phyloP scores from a whole-genome alignment of 805 yeast species.

The Scheffersomyces lignosus region DNA sequence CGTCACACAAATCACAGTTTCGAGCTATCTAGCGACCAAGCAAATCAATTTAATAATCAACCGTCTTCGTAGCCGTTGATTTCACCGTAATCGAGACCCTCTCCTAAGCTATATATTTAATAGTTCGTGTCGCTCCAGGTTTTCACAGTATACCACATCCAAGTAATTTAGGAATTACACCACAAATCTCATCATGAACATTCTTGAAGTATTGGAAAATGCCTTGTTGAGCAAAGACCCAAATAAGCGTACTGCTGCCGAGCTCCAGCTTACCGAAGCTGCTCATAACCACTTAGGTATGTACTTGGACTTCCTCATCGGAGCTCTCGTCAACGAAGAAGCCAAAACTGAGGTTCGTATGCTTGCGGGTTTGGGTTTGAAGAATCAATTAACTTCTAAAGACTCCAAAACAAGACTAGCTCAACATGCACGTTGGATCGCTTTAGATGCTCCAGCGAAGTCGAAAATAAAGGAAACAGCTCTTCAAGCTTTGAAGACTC shows the following conservation, averaged over 20 bases:
- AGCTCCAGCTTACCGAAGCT: slow-evolving; percentile 66
- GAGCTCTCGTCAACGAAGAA: slow-evolving; percentile 64
- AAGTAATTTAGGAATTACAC: too few species aligned
- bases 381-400: slow-evolving; percentile 86
- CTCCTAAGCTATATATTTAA: too few species aligned
- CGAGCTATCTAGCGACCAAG: too few species aligned
- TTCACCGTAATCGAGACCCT: too few species aligned
- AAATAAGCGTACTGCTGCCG: slow-evolving; percentile 71
- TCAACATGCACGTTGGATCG: slow-evolving; percentile 74
- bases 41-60: too few species aligned
- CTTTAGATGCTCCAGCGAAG: slow-evolving; percentile 55
- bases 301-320: slow-evolving; percentile 68
- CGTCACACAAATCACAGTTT: too few species aligned
- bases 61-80: too few species aligned
- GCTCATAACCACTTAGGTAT: slow-evolving; percentile 76
- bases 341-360: slow-evolving; percentile 80
- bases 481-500: slow-evolving; percentile 60
- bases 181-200: slow-evolving; percentile 45
- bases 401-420: slow-evolving; percentile 57
- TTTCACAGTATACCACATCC: too few species aligned
- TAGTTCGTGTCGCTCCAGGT: too few species aligned
- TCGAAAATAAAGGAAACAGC: slow-evolving; percentile 61
- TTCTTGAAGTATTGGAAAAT: slow-evolving; percentile 71
- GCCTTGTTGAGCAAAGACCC: slow-evolving; percentile 74
- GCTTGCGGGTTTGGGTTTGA: slow-evolving; percentile 84